These are phyloP conservation scores for Beta lomatogona DNA, from an alignment of 179 eudicot species.

Conservation along the genomic window DNA sequence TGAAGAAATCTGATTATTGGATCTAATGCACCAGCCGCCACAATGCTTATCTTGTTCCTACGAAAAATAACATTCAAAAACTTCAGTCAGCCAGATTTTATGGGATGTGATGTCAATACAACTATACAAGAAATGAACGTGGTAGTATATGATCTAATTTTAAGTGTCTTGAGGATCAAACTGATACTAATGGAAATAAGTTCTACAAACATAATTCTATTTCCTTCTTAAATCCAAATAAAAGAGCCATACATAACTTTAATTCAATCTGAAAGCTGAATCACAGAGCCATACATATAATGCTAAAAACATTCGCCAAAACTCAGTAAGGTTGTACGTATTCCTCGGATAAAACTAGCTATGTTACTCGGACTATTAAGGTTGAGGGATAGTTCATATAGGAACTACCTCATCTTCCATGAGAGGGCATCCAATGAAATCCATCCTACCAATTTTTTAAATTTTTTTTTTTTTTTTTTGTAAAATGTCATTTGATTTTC, in stretches of 20 bases:
- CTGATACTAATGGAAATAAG: background rate
- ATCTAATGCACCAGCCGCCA: conserved; percentile 80
- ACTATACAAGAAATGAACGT: background rate
- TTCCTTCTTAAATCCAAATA: background rate
- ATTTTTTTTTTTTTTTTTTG: no score
- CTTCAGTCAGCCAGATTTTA: background rate
- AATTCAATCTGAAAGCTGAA: background rate
- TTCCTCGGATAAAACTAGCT: background rate
- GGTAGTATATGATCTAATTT: background rate
- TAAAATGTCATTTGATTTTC: no score
- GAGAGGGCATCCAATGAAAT: no score
- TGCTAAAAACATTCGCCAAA: background rate
- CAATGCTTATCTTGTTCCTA: conserved; percentile 87
- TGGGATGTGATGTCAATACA: background rate
- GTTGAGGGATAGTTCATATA: no score
- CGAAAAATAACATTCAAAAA: background rate
- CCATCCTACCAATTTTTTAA: no score
- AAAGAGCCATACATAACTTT: background rate
- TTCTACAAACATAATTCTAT: background rate
- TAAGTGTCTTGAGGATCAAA: background rate
- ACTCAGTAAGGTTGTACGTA: background rate
- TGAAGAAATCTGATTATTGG: conserved; percentile 71
- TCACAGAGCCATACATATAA: background rate
- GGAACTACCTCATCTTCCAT: no score
- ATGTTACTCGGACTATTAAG: no score